Evolutionary conservation across 345 rosid genomes (phyloP), one percentile per base, ranked within the genome.

Genomic region (Raphanus sativus): DNA sequence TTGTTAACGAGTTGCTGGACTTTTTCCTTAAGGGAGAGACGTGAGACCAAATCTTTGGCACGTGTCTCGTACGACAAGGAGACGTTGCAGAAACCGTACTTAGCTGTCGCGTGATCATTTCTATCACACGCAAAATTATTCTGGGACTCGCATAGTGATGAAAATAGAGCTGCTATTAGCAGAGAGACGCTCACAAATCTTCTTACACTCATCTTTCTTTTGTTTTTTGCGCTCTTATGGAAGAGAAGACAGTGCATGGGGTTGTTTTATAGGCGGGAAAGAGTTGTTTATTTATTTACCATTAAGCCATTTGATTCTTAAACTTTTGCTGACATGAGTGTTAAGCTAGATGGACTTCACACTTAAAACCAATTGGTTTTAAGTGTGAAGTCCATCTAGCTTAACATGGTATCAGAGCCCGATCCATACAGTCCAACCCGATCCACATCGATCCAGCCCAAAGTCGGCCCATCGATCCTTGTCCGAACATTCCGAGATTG

Each of bases 1-100:
- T 17, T 34, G 83, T 85, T 81, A 7, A 77, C 91, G n/a, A 88
- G 67, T 29, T 87, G 91, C 28, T 79, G 81, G 65, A 83, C 90
- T 80, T 89, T 89, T 70, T 89, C 94, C 60, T 69, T 72, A 33
- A 87, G 88, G 0, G 85, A 83, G 50, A 87, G 74, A 42, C 86
- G 84, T 4, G 86, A 75, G 61, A 85, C 78, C 4, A 87, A 68
- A 76, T 85, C 89, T 45, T 71, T 77, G 69, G 86, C 89, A 70
- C 91, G 83, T 13, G 79, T 83, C n/a, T 75, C 77, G 56, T 84
- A 79, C 0, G 91, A 59, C 17, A 84, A 70, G 11, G 87, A 79
- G 25, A 71, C 73, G 79, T 86, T 65, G 67, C 89, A 89, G 56
- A 86, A 89, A 59, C 55, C 28, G 24, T 72, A 78, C 73, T 78